phyloP scores from a whole-genome alignment of 371 early-diverging fungal genomes.

The Mucor lusitanicus region DNA sequence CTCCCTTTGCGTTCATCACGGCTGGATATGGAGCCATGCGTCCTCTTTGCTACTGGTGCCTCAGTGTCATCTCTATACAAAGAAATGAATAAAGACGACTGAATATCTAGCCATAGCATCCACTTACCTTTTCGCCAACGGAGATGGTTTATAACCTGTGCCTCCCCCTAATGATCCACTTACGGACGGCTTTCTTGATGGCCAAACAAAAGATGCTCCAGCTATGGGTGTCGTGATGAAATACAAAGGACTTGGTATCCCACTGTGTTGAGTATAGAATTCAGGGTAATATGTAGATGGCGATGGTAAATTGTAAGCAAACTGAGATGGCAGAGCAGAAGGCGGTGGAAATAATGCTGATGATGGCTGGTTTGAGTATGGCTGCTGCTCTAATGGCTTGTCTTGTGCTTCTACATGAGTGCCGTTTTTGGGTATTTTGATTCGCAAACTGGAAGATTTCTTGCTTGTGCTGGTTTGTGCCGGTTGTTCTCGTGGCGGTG shows the following conservation, averaged over 20 bases:
- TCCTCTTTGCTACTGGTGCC: not conserved
- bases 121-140: slow-evolving; percentile 20
- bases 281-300: slow-evolving; percentile 79
- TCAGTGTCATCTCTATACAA: not conserved
- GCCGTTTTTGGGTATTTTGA: slow-evolving; percentile 6
- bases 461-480: not conserved
- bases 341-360: not conserved
- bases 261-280: slow-evolving; percentile 65
- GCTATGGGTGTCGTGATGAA: slow-evolving; percentile 64
- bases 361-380: not conserved
- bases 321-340: slow-evolving; percentile 62
- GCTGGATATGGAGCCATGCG: not conserved
- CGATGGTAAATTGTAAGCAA: slow-evolving; percentile 76
- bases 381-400: not conserved
- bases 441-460: slow-evolving; percentile 16
- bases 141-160: slow-evolving; percentile 17
- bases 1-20: not conserved
- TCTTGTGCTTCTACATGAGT: not conserved
- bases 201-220: slow-evolving; percentile 64
- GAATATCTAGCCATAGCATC: not conserved
- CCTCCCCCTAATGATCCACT: not conserved
- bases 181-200: slow-evolving; percentile 26
- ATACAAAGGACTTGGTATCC: slow-evolving; percentile 65
- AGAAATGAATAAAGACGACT: not conserved
- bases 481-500: not conserved